phyloP scores from a whole-genome alignment of 2,329 filamentous ascomycete species.

The Fusarium denticulatum region DNA sequence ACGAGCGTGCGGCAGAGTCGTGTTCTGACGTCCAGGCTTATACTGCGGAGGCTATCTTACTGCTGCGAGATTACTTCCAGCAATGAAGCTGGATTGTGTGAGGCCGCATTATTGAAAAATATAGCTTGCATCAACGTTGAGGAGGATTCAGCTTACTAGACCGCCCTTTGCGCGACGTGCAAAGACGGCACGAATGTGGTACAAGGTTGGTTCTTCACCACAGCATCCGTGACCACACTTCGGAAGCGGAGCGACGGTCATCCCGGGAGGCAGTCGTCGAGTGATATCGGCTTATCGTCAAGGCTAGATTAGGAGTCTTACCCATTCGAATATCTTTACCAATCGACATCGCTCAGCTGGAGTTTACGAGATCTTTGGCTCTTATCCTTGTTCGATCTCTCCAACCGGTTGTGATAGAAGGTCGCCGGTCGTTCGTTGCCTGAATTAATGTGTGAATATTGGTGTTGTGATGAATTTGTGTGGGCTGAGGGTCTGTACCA shows the following conservation, averaged over 20 bases:
- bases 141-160: neutral
- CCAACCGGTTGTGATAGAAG: conserved; percentile 64
- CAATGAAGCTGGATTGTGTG: neutral
- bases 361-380: conserved; percentile 88
- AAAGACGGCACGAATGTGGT: neutral
- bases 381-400: conserved; percentile 69
- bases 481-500: conserved; percentile 53
- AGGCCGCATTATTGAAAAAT: neutral
- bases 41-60: neutral
- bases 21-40: neutral
- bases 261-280: neutral
- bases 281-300: neutral
- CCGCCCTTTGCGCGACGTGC: neutral
- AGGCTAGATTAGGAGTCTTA: conserved; percentile 28
- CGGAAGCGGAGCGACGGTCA: neutral
- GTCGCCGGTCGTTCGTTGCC: conserved; percentile 60
- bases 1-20: neutral
- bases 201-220: neutral
- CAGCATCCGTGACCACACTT: neutral
- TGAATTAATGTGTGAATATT: conserved; percentile 62
- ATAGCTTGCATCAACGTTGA: neutral
- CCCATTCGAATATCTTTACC: conserved; percentile 66
- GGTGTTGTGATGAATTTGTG: conserved; percentile 37
- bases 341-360: conserved; percentile 96
- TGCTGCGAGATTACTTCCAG: neutral